Evolutionary conservation across 805 yeast genomes (phyloP).

Genomic region (Suhomyces sp.): DNA sequence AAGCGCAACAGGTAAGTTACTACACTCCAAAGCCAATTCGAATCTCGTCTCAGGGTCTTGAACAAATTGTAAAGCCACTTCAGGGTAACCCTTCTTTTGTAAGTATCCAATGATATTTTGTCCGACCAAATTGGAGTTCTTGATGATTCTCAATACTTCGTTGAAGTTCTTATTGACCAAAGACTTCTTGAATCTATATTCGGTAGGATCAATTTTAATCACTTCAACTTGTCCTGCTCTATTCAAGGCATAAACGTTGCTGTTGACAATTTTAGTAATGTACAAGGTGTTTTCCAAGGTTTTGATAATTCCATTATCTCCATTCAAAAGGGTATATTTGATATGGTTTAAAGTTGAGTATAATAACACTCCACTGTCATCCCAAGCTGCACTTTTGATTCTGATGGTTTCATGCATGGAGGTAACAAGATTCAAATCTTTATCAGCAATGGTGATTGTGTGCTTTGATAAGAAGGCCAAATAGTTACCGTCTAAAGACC

Average conservation of each 20-base stretch:
- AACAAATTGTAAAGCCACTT: conserved; percentile 94
- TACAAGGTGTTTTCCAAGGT: conserved; percentile 88
- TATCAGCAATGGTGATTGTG: conserved; percentile 83
- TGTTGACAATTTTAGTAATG: conserved; percentile 68
- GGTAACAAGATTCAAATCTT: conserved; percentile 71
- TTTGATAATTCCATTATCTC: conserved; percentile 92
- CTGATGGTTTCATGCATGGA: conserved; percentile 95
- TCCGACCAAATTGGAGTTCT: conserved; percentile 88
- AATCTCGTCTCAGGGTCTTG: conserved; percentile 95
- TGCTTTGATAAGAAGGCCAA: conserved; percentile 90
- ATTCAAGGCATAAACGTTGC: conserved; percentile 74
- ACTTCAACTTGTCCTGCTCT: conserved; percentile 84
- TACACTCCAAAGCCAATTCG: conserved; percentile 92
- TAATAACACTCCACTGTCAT: conserved; percentile 84
- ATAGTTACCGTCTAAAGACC: conserved; percentile 87
- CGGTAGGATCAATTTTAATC: conserved; percentile 88
- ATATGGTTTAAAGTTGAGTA: conserved; percentile 95
- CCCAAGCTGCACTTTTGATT: conserved; percentile 97
- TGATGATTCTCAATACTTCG: conserved; percentile 88
- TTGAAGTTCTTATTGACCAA: conserved; percentile 84
- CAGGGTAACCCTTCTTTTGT: conserved; percentile 95
- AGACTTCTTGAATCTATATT: conserved; percentile 93
- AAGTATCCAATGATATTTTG: conserved; percentile 94
- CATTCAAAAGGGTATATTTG: conserved; percentile 88
- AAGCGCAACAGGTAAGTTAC: conserved; percentile 82